A percentile compares a stretch with the other conserved stretches of the same genome.
These are phyloP conservation scores for Schizosaccharomyces cryophilus DNA, from an alignment of 805 yeast species.

Conservation along the genomic window DNA sequence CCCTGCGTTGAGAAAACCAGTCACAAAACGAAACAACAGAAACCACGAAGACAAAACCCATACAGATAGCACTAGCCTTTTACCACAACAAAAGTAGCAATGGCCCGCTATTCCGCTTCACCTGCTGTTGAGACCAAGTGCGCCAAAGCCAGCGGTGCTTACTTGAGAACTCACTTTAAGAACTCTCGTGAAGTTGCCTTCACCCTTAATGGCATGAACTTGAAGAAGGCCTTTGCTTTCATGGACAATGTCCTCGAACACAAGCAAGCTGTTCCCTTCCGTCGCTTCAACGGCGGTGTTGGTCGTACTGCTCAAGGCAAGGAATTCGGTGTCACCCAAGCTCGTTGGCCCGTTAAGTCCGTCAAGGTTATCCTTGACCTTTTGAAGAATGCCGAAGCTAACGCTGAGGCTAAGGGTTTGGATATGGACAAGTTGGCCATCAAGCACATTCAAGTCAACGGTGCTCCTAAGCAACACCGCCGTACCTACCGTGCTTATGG, in stretches of 20 bases:
- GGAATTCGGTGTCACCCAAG: constrained; percentile 90
- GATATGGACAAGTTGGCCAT: constrained; percentile 81
- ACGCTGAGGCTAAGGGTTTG: constrained; percentile 97
- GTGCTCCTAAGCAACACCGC: constrained; percentile 99
- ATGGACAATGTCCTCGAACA: constrained; percentile 89
- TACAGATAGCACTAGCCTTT: constrained; percentile 1
- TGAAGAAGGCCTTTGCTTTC: constrained; percentile 86
- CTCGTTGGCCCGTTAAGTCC: constrained; percentile 99
- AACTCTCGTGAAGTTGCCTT: constrained; percentile 99
- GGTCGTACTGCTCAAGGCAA: constrained; percentile 99
- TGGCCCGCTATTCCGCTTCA: constrained; percentile 99
- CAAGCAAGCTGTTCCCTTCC: constrained; percentile 98
- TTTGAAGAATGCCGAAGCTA: constrained; percentile 91
- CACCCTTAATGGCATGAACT: constrained; percentile 95
- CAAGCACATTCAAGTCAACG: constrained; percentile 98
- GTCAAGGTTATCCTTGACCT: constrained; percentile 87
- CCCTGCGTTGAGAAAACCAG: not conserved
- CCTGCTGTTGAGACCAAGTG: constrained; percentile 90
- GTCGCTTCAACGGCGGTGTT: constrained; percentile 86
- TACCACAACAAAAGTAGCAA: constrained; percentile 17
- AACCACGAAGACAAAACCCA: not conserved
- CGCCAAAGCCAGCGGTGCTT: constrained; percentile 97
- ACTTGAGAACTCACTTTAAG: constrained; percentile 98
- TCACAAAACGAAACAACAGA: not conserved
- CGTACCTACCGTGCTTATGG: constrained; percentile 99